Base-by-base conservation (phyloP, 441 rosid species). In the Adansonia gregorii region DNA sequence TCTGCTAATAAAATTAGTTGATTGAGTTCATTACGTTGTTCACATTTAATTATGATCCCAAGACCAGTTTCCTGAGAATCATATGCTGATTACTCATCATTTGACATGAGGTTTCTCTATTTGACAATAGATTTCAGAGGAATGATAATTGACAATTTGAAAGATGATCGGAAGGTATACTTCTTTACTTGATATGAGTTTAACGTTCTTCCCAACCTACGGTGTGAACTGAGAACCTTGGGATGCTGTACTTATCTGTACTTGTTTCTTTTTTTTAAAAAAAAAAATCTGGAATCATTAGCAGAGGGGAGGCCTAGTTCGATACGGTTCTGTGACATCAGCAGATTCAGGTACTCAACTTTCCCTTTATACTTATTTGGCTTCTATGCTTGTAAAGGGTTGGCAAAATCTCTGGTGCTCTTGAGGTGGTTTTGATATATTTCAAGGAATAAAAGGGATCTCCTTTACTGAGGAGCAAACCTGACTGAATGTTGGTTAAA, bases 311-410 rank as follows among this genome's bases (percentile, higher is more conserved):
- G 84, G 82, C 49, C 84, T 87, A 27, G 85, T 75, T 22, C 89
- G 89, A 66, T 83, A 87, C 78, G 92, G 91, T 68, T 86, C 96
- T 12, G 83, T 85, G 55, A 86, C 88, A 55, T 91, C 96, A 39
- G 81, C 82, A 41, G 84, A 77, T 82, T 87, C 96, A 86, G 88
- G 93, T 90, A 78, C 60, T 55, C 19, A 12, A 46, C 76, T 65
- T 68, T 8, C 46, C 11, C 52, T 15, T 12, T 45, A 12, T 6
- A 17, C 39, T 9, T 41, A 51, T 66, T 54, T 55, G 15, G 22
- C 64, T 39, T 76, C 39, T 48, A 24, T 48, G 45, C 11, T 43
- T 61, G 55, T 39, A 59, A 10, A 39, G n/a, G 14, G 49, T 5
- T 64, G 27, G 24, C 10, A 19, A 15, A 54, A 56, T 54, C 59